Evolutionary conservation across 2,329 filamentous ascomycete genomes (phyloP).

Genomic region (Phialophora verrucosa): DNA sequence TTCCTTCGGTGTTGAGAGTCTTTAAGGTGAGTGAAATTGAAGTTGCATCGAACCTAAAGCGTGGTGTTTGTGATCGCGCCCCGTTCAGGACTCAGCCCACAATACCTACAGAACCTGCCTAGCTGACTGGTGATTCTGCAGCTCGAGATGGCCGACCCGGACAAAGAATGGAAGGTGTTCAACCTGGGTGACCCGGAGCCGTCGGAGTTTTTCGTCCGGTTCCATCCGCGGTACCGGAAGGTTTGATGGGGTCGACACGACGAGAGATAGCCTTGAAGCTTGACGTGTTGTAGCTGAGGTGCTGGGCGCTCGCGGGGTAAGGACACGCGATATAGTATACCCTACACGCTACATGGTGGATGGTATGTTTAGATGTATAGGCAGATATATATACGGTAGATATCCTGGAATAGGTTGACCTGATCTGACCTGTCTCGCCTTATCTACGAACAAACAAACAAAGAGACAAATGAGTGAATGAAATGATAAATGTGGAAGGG

Average conservation of each 20-base stretch:
- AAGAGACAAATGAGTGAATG: no score
- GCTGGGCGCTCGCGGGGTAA: neutral
- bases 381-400: no score
- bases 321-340: neutral
- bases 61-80: no score
- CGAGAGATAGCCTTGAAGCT: neutral
- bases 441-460: no score
- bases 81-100: neutral
- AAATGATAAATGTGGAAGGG: no score
- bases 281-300: no score
- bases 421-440: no score
- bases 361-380: neutral
- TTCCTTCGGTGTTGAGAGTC: slow-evolving; percentile 33
- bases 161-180: slow-evolving; percentile 18
- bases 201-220: slow-evolving; percentile 22
- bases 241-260: neutral
- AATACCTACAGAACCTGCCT: neutral
- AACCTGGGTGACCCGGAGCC: slow-evolving; percentile 24
- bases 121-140: neutral
- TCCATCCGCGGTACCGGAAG: slow-evolving; percentile 14
- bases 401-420: no score
- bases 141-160: slow-evolving; percentile 15
- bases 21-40: slow-evolving; percentile 34
- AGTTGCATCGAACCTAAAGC: no score
- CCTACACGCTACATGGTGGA: neutral